phyloP scores from a whole-genome alignment of 352 stramenopile genomes.

The Pythium rhizo-oryzae region DNA sequence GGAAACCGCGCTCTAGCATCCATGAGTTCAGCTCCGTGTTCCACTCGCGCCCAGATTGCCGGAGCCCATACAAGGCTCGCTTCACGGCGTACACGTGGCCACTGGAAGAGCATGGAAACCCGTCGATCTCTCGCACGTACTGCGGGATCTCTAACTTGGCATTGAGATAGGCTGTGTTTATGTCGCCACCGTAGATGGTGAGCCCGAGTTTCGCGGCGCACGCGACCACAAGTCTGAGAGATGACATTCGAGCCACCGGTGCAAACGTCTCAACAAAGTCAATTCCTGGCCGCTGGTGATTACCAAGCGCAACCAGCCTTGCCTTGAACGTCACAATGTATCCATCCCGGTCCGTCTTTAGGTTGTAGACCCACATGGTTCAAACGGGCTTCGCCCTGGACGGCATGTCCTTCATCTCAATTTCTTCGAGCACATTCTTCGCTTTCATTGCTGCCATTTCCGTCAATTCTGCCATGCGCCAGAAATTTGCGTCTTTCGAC shows the following conservation, averaged over 20 bases:
- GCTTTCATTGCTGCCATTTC: constrained; percentile 2
- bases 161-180: constrained; percentile 25
- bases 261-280: constrained; percentile 15
- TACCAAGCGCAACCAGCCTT: constrained; percentile 4
- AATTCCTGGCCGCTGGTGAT: constrained; percentile 7
- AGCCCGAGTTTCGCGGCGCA: background rate
- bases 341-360: constrained; percentile 10
- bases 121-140: background rate
- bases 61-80: constrained; percentile 16
- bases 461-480: background rate
- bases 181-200: constrained; percentile 11
- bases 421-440: constrained; percentile 3
- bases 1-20: background rate
- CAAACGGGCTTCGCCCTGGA: background rate
- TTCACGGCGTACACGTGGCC: background rate
- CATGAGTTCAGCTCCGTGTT: constrained; percentile 9
- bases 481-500: background rate
- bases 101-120: constrained; percentile 10
- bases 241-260: constrained; percentile 9
- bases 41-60: constrained; percentile 13
- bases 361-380: constrained; percentile 3
- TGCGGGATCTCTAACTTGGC: constrained; percentile 8
- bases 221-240: constrained; percentile 1
- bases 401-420: background rate
- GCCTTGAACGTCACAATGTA: constrained; percentile 18